Base-by-base conservation (phyloP, 164 flowering plant species). In the Litsea cubeba region DNA sequence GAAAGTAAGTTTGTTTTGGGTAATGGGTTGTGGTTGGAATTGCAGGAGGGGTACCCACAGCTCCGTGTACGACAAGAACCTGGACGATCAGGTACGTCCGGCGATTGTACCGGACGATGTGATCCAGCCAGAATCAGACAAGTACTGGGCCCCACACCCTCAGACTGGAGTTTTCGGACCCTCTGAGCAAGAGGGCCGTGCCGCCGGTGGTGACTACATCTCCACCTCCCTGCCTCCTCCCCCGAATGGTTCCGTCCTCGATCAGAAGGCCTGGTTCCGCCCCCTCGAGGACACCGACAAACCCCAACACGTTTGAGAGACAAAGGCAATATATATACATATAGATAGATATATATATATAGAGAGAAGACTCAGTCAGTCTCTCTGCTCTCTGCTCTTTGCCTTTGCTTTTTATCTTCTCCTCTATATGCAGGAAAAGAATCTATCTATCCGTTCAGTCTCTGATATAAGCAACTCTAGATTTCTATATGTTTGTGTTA, bases 81-180 rank as follows among this genome's bases (percentile, higher is more conserved):
- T 74, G 24, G 98, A 93, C 65, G 98, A 93, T 23, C 87, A 87
- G 51, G 74, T 81, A 7, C 81, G 65, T 7, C 81, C 92, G 1
- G 62, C 60, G 18, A 65, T 80, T 23, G 91, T 91, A 5, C 93
- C 95, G 0, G 94, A 90, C 57, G 79, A 91, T 50, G 84, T 89
- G 74, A 82, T 90, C 71, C 65, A 83, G 62, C 83, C 85, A 2
- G 74, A 80, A 23, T 78, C 90, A 0, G 94, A 87, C 23, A 83
- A 89, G 68, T 93, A 93, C 84, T 93, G 97, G 98, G 89, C 84
- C 20, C 98, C 97, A 2, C 82, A 94, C 72, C 97, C 97, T 0
- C 75, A 83, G 63, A 90, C 97, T 3, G 95, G 97, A 3, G 96
- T 94, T 11, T 94, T 94, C 76, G 95, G 97, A 14, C 97, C 97